Base-by-base conservation (phyloP, 176 grass and related monocot species). In the Juncus effusus region DNA sequence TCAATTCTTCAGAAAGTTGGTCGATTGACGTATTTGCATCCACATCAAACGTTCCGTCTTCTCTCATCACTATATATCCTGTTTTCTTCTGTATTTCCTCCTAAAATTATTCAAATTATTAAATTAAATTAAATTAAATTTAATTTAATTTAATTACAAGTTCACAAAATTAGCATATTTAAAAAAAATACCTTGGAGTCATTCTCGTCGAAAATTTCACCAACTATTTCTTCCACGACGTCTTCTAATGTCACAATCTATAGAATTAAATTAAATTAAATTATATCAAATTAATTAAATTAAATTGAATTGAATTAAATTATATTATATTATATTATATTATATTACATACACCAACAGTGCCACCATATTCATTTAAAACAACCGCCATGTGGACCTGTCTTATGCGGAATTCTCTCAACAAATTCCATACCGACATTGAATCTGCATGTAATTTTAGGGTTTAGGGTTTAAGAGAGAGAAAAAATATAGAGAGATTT, bases 341-440 rank as follows among this genome's bases (percentile, higher is more conserved):
- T 47, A 71, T 40, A n/a, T n/a, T 69, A 83, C 93, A 37, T 91
- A 96, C 87, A 84, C 88, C 94, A 70, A 99, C 75, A 70, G 94
- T 99, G 76, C 94, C 94, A 13, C 94, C 94, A 86, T 99, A 99
- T 82, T 99, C 94, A 63, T 93, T 93, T 42, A 99, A 85, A 59
- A 99, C 89, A 13, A 99, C 88, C 75, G 94, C 94, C 94, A 99
- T 93, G 83, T 99, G 94, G 69, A 93, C 88, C 83, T 99, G 88
- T 83, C 94, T 93, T 64, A 99, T 89, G 41, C 88, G 83, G 39
- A 99, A 90, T 76, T 99, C 94, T 74, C 94, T 82, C 73, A 99
- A 70, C 64, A 99, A 57, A 72, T 90, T 86, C 94, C 94, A 99
- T 76, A 99, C 94, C 69, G 80, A 89, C 94, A 99, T 97, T 69